Evolutionary conservation across 2,329 filamentous ascomycete genomes (phyloP).

Genomic region (Cytospora leucostoma): DNA sequence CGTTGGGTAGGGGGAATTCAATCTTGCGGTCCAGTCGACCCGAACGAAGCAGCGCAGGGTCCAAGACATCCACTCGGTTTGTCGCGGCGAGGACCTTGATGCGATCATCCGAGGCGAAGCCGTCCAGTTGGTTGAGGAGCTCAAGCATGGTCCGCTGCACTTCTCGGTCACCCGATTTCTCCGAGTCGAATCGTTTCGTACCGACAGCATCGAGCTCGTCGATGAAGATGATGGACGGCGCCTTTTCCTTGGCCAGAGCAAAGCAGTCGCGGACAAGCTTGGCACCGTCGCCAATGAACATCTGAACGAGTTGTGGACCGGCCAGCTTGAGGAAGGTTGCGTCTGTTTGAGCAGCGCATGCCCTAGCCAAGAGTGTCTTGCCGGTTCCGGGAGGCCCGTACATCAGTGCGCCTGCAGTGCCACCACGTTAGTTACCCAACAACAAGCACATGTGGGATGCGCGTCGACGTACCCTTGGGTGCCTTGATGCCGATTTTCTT

Average conservation of each 20-base stretch:
- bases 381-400: conserved; percentile 91
- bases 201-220: conserved; percentile 98
- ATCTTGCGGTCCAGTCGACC: conserved; percentile 96
- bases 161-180: conserved; percentile 96
- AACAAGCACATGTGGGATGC: not conserved
- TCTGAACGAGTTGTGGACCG: conserved; percentile 95
- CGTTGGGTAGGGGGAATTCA: conserved; percentile 96
- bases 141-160: conserved; percentile 99
- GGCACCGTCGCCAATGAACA: conserved; percentile 98
- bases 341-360: conserved; percentile 96
- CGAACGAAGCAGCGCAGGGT: conserved; percentile 86
- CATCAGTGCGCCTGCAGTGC: conserved; percentile 81
- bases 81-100: conserved; percentile 96
- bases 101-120: conserved; percentile 93
- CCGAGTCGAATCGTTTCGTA: conserved; percentile 97
- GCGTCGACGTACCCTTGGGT: conserved; percentile 76
- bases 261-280: conserved; percentile 98
- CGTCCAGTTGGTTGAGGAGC: conserved; percentile 95
- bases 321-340: conserved; percentile 98
- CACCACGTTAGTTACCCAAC: conserved; percentile 7
- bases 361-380: conserved; percentile 89
- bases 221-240: conserved; percentile 98
- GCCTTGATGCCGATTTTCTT: conserved; percentile 99
- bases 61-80: conserved; percentile 91
- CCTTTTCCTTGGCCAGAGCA: conserved; percentile 96